phyloP scores from a whole-genome alignment of 306 rosid genomes.

The Vicia faba region DNA sequence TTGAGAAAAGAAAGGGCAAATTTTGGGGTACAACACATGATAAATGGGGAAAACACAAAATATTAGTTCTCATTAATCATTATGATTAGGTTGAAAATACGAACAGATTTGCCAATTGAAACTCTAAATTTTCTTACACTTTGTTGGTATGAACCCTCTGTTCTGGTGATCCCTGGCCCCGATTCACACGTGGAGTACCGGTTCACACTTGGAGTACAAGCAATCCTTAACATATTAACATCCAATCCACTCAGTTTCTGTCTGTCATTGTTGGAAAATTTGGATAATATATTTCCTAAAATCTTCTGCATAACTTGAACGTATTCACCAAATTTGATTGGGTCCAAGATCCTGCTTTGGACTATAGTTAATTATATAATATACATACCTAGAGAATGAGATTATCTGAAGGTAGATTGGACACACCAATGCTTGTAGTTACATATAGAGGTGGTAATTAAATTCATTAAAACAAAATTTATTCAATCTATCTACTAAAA shows the following conservation, averaged over 20 bases:
- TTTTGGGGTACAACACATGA: too few relatives aligned
- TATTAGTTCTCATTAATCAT: background rate
- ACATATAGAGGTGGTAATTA: too few relatives aligned
- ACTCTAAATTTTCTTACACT: conserved; percentile 40
- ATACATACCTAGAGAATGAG: background rate
- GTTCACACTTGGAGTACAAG: conserved; percentile 51
- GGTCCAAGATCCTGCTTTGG: conserved; percentile 57
- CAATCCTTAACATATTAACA: conserved; percentile 56
- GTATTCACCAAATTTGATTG: conserved; percentile 54
- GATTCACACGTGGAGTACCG: too few relatives aligned
- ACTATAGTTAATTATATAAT: background rate
- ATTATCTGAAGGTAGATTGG: background rate
- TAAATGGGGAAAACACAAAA: too few relatives aligned
- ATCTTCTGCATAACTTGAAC: conserved; percentile 52
- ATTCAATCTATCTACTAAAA: too few relatives aligned
- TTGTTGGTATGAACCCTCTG: conserved; percentile 49
- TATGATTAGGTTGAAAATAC: conserved; percentile 5
- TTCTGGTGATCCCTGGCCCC: conserved; percentile 48
- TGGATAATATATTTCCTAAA: conserved; percentile 48
- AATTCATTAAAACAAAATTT: too few relatives aligned
- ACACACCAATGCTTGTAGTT: background rate
- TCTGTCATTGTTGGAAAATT: conserved; percentile 42
- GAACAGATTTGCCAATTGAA: conserved; percentile 49
- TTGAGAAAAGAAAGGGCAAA: too few relatives aligned
- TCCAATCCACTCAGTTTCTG: conserved; percentile 53